Conservation (phyloP, 208 protist species). For the Leishmania martiniquensis region DNA sequence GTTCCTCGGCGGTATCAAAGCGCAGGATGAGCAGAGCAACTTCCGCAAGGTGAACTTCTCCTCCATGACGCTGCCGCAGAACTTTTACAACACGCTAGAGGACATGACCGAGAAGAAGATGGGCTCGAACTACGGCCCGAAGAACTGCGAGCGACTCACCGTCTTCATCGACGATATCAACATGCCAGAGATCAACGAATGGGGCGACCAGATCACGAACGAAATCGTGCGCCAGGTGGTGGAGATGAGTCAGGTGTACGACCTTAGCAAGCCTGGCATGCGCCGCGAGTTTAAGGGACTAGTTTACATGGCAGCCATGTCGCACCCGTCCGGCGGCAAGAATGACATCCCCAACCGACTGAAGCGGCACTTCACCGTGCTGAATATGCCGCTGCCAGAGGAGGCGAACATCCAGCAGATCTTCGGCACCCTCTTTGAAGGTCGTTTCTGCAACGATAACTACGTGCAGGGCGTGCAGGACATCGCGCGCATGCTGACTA, state of each 20-base stretch:
- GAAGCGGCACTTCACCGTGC: constrained; percentile 97
- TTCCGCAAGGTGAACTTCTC: constrained; percentile 96
- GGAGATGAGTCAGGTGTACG: constrained; percentile 88
- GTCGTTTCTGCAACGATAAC: constrained; percentile 91
- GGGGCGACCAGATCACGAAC: constrained; percentile 96
- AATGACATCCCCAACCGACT: constrained; percentile 98
- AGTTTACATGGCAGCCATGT: constrained; percentile 97
- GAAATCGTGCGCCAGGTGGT: constrained; percentile 96
- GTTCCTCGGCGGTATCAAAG: constrained; percentile 86
- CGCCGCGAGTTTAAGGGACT: constrained; percentile 95
- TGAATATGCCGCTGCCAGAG: constrained; percentile 97
- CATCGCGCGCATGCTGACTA: constrained; percentile 88
- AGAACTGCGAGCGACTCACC: constrained; percentile 89
- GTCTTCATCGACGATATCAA: constrained; percentile 97
- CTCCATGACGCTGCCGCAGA: constrained; percentile 93
- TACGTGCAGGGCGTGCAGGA: constrained; percentile 87
- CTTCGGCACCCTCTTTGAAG: constrained; percentile 93
- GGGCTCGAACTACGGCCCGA: constrained; percentile 94
- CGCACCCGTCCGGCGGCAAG: constrained; percentile 97
- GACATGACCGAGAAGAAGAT: constrained; percentile 96
- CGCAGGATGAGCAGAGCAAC: constrained; percentile 77
- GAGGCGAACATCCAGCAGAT: constrained; percentile 95
- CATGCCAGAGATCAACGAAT: constrained; percentile 97
- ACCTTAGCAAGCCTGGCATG: constrained; percentile 91
- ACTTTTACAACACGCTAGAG: constrained; percentile 93